Percentiles rank a stretch among this genome's conserved stretches.
Evolutionary conservation across 345 rosid genomes (phyloP).

Genomic region (Arabis hirsuta): DNA sequence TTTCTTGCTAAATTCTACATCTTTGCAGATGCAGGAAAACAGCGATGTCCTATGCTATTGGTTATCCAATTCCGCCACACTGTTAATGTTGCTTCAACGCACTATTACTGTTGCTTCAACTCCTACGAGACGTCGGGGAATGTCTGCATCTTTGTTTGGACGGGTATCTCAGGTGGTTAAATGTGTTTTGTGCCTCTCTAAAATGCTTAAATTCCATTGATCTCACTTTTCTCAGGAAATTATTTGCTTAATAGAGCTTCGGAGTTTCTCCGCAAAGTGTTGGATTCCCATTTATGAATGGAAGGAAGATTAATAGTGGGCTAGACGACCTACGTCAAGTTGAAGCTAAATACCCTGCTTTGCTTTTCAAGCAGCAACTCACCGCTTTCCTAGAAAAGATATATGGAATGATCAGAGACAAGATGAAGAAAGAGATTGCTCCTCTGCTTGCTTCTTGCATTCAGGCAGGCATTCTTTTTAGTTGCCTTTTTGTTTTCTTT

Average conservation of each 20-base stretch:
- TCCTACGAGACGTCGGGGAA: constrained; percentile 71
- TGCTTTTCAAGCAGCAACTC: constrained; percentile 96
- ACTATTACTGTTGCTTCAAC: constrained; percentile 77
- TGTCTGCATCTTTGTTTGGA: constrained; percentile 78
- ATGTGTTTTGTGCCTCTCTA: constrained; percentile 15
- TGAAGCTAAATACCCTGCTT: constrained; percentile 95
- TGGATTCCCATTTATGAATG: constrained; percentile 75
- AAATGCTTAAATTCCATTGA: neutral
- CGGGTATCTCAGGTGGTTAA: constrained; percentile 81
- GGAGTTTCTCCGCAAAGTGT: constrained; percentile 86
- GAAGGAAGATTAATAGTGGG: constrained; percentile 61
- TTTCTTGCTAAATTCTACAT: constrained; percentile 38
- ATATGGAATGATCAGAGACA: constrained; percentile 96
- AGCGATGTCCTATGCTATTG: constrained; percentile 82
- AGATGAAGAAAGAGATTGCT: constrained; percentile 89
- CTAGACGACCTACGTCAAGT: constrained; percentile 78
- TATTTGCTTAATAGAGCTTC: constrained; percentile 60
- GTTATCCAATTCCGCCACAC: constrained; percentile 88
- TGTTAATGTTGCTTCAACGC: constrained; percentile 82
- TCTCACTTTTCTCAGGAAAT: constrained; percentile 26
- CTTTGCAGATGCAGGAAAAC: constrained; percentile 72
- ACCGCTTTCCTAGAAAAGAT: constrained; percentile 99
- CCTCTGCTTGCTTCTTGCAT: constrained; percentile 89
- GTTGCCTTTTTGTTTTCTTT: neutral
- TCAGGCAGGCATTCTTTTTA: constrained; percentile 57